Percentiles rank a stretch among this genome's conserved stretches.
These are phyloP conservation scores for Penstemon davidsonii DNA, from an alignment of 257 asterid species.

Conservation along the genomic window DNA sequence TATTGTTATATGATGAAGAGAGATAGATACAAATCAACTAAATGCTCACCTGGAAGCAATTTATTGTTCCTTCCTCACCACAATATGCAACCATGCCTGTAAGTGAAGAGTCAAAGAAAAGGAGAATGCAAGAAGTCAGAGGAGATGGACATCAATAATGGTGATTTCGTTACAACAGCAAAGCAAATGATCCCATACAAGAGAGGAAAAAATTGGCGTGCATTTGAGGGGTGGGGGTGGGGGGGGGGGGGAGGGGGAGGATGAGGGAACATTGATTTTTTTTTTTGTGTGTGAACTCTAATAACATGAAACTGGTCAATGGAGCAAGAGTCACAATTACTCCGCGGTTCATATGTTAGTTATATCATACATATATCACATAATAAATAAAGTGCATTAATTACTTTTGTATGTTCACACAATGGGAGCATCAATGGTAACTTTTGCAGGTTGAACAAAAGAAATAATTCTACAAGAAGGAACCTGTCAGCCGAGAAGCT, in stretches of 20 bases:
- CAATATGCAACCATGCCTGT: slow-evolving; percentile 88
- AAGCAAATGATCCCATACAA: background rate
- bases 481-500: slow-evolving; percentile 74
- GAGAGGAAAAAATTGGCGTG: background rate
- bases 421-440: background rate
- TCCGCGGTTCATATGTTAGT: too few relatives aligned
- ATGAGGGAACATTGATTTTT: background rate
- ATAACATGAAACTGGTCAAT: too few relatives aligned
- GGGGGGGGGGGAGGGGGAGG: background rate
- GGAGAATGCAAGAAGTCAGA: slow-evolving; percentile 11
- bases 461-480: slow-evolving; percentile 12
- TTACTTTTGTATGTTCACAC: background rate
- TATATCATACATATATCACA: too few relatives aligned
- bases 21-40: background rate
- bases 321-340: too few relatives aligned
- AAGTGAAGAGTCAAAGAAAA: slow-evolving; percentile 21
- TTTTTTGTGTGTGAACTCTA: too few relatives aligned
- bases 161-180: slow-evolving; percentile 2
- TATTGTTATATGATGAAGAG: background rate
- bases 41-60: slow-evolving; percentile 71
- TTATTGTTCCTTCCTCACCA: slow-evolving; percentile 73
- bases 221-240: background rate
- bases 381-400: background rate
- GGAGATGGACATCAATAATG: background rate
- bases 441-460: background rate